Evolutionary conservation across 768 basidiomycete species (phyloP).

Genomic region (Cystofilobasidium bisporidii): DNA sequence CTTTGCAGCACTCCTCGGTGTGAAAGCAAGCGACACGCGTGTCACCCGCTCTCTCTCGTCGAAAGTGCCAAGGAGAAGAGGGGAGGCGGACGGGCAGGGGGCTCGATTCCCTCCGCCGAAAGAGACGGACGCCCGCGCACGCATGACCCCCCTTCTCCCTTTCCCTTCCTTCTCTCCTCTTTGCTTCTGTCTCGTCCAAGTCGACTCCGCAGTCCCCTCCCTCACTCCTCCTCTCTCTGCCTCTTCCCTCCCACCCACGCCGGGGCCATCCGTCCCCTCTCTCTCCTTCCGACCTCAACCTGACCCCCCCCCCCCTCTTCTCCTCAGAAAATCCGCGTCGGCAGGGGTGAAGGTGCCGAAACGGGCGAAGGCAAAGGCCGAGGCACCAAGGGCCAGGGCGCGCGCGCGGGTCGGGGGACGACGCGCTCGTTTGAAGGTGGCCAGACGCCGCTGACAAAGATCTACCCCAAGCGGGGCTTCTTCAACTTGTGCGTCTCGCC

Average conservation of each 20-base stretch:
- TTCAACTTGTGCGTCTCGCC: slow-evolving; percentile 82
- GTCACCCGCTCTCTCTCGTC: too few species aligned
- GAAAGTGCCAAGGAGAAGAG: too few species aligned
- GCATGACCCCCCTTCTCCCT: too few species aligned
- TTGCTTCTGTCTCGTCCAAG: too few species aligned
- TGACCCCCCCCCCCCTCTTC: neutral
- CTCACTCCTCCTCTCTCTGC: neutral
- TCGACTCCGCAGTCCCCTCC: too few species aligned
- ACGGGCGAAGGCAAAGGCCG: slow-evolving; percentile 85
- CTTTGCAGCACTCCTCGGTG: too few species aligned
- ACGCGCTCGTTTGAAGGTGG: slow-evolving; percentile 87
- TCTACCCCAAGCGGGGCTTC: slow-evolving; percentile 90
- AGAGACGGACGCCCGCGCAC: too few species aligned
- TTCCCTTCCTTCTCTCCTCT: neutral
- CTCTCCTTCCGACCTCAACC: neutral
- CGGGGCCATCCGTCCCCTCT: too few species aligned
- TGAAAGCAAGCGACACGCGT: too few species aligned
- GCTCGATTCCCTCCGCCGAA: too few species aligned
- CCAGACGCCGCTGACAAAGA: slow-evolving; percentile 82
- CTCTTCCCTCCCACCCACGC: neutral
- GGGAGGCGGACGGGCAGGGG: too few species aligned
- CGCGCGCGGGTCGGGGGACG: slow-evolving; percentile 76
- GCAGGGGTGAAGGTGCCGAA: slow-evolving; percentile 83
- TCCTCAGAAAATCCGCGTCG: slow-evolving; percentile 50
- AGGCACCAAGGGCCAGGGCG: slow-evolving; percentile 92